A percentile compares a stretch with the other conserved stretches of the same genome.
phyloP scores from a whole-genome alignment of 2,329 filamentous ascomycete species.

The Fusarium scirpi region DNA sequence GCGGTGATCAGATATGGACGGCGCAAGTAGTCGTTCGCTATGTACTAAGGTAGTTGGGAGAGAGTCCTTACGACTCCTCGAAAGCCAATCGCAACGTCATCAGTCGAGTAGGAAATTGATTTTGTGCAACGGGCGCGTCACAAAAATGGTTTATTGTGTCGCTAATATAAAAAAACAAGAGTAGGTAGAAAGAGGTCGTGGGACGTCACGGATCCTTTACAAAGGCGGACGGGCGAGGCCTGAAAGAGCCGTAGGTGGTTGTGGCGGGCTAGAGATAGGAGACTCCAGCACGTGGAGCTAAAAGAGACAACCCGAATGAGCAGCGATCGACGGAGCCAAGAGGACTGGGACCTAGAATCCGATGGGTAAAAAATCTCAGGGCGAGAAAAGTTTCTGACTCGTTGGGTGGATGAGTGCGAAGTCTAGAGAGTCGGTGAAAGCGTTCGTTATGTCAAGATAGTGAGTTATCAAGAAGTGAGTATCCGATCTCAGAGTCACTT shows the following conservation, averaged over 20 bases:
- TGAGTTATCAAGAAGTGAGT: slow-evolving; percentile 7
- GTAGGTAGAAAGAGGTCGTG: slow-evolving; percentile 29
- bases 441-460: background rate
- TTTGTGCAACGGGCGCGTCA: slow-evolving; percentile 16
- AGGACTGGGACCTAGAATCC: slow-evolving; percentile 10
- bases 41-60: slow-evolving; percentile 26
- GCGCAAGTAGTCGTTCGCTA: slow-evolving; percentile 32
- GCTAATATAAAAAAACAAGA: slow-evolving; percentile 12
- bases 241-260: slow-evolving; percentile 35
- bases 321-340: slow-evolving; percentile 42
- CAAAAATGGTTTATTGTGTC: slow-evolving; percentile 20
- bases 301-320: slow-evolving; percentile 40
- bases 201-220: slow-evolving; percentile 35
- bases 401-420: background rate
- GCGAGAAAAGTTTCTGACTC: slow-evolving; percentile 12
- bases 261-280: slow-evolving; percentile 43
- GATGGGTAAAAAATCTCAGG: slow-evolving; percentile 3
- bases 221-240: slow-evolving; percentile 24
- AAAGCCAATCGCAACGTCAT: slow-evolving; percentile 47
- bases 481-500: slow-evolving; percentile 24
- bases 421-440: background rate
- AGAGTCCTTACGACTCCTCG: slow-evolving; percentile 36
- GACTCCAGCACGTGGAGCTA: slow-evolving; percentile 46
- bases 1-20: slow-evolving; percentile 35
- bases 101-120: slow-evolving; percentile 27